Percentiles rank a stretch among this genome's conserved stretches.
These are phyloP conservation scores for Apiospora kogelbergensis DNA, from an alignment of 2,329 filamentous ascomycete genomes.

Conservation along the genomic window DNA sequence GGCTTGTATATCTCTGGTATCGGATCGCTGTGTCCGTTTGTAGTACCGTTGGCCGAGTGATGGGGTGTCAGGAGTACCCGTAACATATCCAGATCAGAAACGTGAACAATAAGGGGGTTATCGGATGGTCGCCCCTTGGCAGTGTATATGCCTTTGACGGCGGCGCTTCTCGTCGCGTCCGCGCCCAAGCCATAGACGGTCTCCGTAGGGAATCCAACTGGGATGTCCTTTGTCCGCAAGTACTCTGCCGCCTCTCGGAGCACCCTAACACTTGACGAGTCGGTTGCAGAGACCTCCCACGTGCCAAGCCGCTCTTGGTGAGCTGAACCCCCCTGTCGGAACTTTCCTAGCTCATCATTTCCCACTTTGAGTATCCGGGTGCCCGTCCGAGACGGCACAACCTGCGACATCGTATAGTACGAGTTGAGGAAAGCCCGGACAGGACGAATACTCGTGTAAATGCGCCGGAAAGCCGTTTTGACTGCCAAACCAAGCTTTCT, in stretches of 20 bases:
- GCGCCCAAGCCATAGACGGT: constrained; percentile 98
- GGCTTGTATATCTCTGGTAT: constrained; percentile 76
- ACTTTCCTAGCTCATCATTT: constrained; percentile 24
- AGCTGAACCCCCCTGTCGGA: constrained; percentile 20
- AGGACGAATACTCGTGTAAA: constrained; percentile 19
- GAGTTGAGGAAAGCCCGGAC: constrained; percentile 27
- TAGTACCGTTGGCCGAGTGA: constrained; percentile 22
- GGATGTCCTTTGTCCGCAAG: constrained; percentile 65
- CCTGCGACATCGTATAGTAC: constrained; percentile 31
- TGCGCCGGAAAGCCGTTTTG: constrained; percentile 29
- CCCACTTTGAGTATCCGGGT: constrained; percentile 26
- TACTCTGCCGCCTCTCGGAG: constrained; percentile 66
- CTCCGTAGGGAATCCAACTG: constrained; percentile 95
- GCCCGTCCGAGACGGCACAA: constrained; percentile 20
- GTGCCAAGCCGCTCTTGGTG: constrained; percentile 23
- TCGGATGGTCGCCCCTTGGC: constrained; percentile 90
- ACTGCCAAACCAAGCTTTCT: constrained; percentile 8
- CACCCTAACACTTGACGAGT: constrained; percentile 22
- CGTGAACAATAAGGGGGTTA: constrained; percentile 93
- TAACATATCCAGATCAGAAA: constrained; percentile 79
- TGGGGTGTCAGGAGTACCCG: constrained; percentile 53
- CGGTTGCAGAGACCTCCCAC: constrained; percentile 27
- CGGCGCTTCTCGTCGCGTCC: constrained; percentile 81
- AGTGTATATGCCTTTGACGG: constrained; percentile 88
- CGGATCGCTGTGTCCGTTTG: constrained; percentile 31